These are phyloP conservation scores for Cystobasidium slooffiae DNA, from an alignment of 1,284 basidiomycete genomes.

Conservation along the genomic window DNA sequence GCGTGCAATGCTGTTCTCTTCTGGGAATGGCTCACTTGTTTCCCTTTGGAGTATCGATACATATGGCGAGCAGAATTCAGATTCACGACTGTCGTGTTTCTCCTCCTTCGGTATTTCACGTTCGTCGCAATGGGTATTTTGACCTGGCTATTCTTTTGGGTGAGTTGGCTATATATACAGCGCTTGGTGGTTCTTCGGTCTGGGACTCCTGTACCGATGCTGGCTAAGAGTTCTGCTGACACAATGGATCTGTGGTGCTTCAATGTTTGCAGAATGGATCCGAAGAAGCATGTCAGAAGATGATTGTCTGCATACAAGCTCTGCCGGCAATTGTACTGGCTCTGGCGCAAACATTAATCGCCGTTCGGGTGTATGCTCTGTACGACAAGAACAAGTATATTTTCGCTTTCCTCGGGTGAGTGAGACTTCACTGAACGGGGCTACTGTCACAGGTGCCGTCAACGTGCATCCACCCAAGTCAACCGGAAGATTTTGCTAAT, in stretches of 20 bases:
- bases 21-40: neutral
- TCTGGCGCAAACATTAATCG: neutral
- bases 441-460: no score
- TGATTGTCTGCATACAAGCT: neutral
- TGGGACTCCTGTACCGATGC: no score
- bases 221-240: no score
- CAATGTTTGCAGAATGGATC: neutral
- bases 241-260: no score
- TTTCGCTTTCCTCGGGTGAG: neutral
- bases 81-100: neutral
- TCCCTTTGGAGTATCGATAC: neutral
- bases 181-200: no score
- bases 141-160: constrained; percentile 14
- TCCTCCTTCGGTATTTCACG: neutral
- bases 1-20: constrained; percentile 13
- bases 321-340: neutral
- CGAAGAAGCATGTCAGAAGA: neutral
- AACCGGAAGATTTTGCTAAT: no score
- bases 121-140: neutral
- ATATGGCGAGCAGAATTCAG: neutral
- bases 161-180: neutral
- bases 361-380: neutral
- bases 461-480: no score
- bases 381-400: neutral
- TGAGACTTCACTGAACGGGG: no score